phyloP scores from a whole-genome alignment of 768 basidiomycete genomes.

The Clitopilus hobsonii region DNA sequence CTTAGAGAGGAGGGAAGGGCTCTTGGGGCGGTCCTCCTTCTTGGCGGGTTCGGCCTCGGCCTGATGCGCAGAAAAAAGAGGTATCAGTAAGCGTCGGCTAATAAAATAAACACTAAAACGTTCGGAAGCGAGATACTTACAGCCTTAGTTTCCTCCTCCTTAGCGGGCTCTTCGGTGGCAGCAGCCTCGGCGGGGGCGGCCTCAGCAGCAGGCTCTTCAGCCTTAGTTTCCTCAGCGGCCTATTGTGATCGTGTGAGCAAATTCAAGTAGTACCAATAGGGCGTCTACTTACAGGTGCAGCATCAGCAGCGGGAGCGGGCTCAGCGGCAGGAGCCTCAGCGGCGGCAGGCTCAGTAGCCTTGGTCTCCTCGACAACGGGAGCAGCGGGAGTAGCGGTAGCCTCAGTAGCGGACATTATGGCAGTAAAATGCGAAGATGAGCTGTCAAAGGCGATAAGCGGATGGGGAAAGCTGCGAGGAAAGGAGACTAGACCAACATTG shows the following conservation, averaged over 20 bases:
- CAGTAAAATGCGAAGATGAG: slow-evolving; percentile 47
- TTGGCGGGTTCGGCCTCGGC: slow-evolving; percentile 45
- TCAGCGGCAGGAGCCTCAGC: slow-evolving; percentile 25
- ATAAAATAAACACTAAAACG: slow-evolving; percentile 2
- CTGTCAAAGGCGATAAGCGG: slow-evolving; percentile 23
- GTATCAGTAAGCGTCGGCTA: slow-evolving; percentile 3
- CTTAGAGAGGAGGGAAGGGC: slow-evolving; percentile 71
- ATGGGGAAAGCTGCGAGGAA: slow-evolving; percentile 9
- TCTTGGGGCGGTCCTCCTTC: slow-evolving; percentile 82
- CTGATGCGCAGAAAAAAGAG: slow-evolving; percentile 24
- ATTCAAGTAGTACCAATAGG: slow-evolving; percentile 14
- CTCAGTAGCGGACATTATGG: slow-evolving; percentile 84
- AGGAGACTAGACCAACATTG: slow-evolving; percentile 32
- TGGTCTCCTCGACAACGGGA: slow-evolving; percentile 49
- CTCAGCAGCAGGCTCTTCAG: slow-evolving; percentile 15
- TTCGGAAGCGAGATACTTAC: slow-evolving; percentile 20
- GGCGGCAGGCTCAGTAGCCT: slow-evolving; percentile 32
- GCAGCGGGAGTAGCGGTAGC: slow-evolving; percentile 35
- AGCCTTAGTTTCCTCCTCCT: slow-evolving; percentile 40
- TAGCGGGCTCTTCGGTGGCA: slow-evolving; percentile 24
- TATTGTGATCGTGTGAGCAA: slow-evolving; percentile 7
- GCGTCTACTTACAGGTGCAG: slow-evolving; percentile 34
- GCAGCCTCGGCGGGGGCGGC: slow-evolving; percentile 10
- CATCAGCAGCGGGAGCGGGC: slow-evolving; percentile 49
- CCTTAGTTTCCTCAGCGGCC: slow-evolving; percentile 36